Base-by-base conservation (phyloP, 2,329 filamentous ascomycete genomes). In the Herpotrichia juniperi region DNA sequence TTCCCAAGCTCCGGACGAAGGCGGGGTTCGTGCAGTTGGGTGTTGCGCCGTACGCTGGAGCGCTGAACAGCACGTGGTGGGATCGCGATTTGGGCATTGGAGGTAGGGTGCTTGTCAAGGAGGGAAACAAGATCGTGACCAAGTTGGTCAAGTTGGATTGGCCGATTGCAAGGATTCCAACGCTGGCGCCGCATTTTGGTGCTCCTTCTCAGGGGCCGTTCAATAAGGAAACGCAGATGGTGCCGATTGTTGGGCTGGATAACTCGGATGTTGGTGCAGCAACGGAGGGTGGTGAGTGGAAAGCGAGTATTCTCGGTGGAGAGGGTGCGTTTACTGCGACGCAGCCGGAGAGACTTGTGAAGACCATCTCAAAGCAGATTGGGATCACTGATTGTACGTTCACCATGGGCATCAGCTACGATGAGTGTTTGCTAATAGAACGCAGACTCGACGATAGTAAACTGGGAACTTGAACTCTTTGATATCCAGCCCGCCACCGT, bases 381-480 rank as follows among this genome's bases (percentile, higher is more conserved):
- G 85, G 85, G 25, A 84, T 97, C 55, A 77, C 80, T 46, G 85
- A 90, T 55, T 87, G 73, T 75, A 63, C 51, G 69, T 16, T 21
- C 12, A 30, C 31, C 16, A 17, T 28, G 4, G 30, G 10, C 28
- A 28, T 3, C 3, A 19, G 10, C 19, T 3, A 2, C 17, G 22
- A 12, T 6, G 9, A 21, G 14, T 30, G n/a, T 8, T 31, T 37
- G 34, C 51, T 68, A 54, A 64, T 47, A 26, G 9, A 4, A 26
- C 16, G 2, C 14, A 74, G 72, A 88, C 70, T 83, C 81, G 61
- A 84, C 82, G 46, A 96, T 99, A 57, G 79, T 96, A 51, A 96
- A 94, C 78, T 99, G 94, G 94, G 94, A 99, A 71, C 85, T 97
- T 31, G 94, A 99, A 77, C 87, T 99, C 26, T 99, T 89, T 70